A percentile compares a stretch with the other conserved stretches of the same genome.
These are phyloP conservation scores for Salmacisia buchloeana DNA, from an alignment of 1,284 basidiomycete species.

Conservation along the genomic window DNA sequence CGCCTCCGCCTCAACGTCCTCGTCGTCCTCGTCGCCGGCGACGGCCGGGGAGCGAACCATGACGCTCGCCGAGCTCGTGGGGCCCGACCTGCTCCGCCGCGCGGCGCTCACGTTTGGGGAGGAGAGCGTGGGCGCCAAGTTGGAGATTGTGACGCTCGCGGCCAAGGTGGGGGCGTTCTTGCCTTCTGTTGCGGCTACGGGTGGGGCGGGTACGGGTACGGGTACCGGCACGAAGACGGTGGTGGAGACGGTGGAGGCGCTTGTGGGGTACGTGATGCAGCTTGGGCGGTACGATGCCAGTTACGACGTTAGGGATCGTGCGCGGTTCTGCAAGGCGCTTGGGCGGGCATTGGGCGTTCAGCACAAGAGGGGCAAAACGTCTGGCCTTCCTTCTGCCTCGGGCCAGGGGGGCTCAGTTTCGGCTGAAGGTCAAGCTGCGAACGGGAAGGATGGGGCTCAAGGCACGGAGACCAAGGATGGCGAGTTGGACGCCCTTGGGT, in stretches of 20 bases:
- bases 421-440: not conserved
- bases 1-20: not conserved
- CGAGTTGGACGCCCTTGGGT: conserved; percentile 9
- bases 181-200: conserved; percentile 5
- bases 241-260: conserved; percentile 10
- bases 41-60: not conserved
- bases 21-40: not conserved
- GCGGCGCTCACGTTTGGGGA: conserved; percentile 39
- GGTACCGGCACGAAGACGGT: not conserved
- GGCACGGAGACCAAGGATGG: conserved; percentile 14
- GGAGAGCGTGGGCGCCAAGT: conserved; percentile 29
- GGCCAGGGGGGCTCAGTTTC: not conserved
- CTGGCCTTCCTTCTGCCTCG: not conserved
- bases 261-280: conserved; percentile 24
- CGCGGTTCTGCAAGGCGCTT: conserved; percentile 37
- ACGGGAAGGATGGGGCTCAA: conserved; percentile 14
- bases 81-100: conserved; percentile 42
- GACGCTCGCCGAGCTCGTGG: conserved; percentile 35
- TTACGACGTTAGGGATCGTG: conserved; percentile 42
- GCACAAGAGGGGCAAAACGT: no score
- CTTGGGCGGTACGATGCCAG: conserved; percentile 33
- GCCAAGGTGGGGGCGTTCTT: conserved; percentile 34
- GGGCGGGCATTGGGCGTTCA: not conserved
- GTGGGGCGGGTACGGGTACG: not conserved
- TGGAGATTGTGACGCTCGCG: conserved; percentile 38